Conservation (phyloP, 108 stramenopile species). For the Thalassiosira profunda region DNA sequence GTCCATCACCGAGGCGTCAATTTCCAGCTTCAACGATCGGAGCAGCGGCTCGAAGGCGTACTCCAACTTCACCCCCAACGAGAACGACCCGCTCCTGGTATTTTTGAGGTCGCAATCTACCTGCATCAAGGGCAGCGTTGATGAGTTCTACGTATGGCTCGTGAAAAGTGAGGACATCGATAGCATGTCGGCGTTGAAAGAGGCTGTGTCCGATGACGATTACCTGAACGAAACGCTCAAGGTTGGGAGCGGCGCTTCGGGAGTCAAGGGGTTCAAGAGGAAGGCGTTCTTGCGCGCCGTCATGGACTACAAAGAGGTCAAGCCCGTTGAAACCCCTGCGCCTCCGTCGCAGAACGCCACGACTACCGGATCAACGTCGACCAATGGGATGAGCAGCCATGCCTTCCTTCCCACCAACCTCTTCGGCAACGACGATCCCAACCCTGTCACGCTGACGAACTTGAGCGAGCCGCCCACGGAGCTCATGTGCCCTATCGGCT, state of each 20-base stretch:
- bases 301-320: slow-evolving; percentile 21
- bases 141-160: slow-evolving; percentile 47
- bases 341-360: neutral
- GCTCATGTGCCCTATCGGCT: slow-evolving; percentile 68
- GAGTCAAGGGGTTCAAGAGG: slow-evolving; percentile 55
- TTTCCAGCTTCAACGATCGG: slow-evolving; percentile 24
- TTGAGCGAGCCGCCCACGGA: slow-evolving; percentile 27
- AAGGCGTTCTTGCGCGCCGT: slow-evolving; percentile 44
- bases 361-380: neutral
- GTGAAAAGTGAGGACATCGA: slow-evolving; percentile 50
- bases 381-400: slow-evolving; percentile 9
- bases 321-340: neutral
- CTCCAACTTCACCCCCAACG: slow-evolving; percentile 7
- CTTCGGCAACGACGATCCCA: neutral
- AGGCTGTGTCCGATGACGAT: slow-evolving; percentile 51
- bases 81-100: slow-evolving; percentile 33
- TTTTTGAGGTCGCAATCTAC: slow-evolving; percentile 32
- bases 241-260: slow-evolving; percentile 38
- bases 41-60: slow-evolving; percentile 19
- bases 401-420: slow-evolving; percentile 35
- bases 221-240: slow-evolving; percentile 45
- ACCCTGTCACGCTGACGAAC: neutral
- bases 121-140: slow-evolving; percentile 45
- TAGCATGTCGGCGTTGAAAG: slow-evolving; percentile 36
- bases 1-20: slow-evolving; percentile 14